Conservation (phyloP, 192 early-diverging fungal species). For the Coemansia sp. region DNA sequence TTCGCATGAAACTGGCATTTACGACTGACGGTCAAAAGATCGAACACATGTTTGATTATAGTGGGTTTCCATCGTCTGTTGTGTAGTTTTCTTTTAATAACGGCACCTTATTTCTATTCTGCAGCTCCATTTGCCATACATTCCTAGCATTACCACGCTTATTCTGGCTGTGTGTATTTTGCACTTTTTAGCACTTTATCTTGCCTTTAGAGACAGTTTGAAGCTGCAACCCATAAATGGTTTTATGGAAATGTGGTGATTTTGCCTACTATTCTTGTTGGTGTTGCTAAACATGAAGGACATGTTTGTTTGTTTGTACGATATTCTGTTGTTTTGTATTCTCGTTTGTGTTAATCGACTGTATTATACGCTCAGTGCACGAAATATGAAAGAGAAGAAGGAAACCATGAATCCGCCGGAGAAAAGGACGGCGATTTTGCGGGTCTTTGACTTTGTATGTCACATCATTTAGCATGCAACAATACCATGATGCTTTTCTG, state of each 20-base stretch:
- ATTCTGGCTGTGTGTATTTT: neutral
- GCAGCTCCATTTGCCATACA: neutral
- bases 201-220: too few relatives aligned
- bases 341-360: too few relatives aligned
- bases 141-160: neutral
- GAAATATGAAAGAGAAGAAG: neutral
- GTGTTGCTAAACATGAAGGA: too few relatives aligned
- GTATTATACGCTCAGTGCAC: neutral
- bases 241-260: too few relatives aligned
- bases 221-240: too few relatives aligned
- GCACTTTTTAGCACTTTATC: too few relatives aligned
- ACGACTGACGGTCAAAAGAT: constrained; percentile 19
- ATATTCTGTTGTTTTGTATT: too few relatives aligned
- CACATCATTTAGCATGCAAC: neutral
- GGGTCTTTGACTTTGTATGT: constrained; percentile 6
- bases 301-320: too few relatives aligned
- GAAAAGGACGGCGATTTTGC: neutral
- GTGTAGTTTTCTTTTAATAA: constrained; percentile 7
- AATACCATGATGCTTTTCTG: neutral
- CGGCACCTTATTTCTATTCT: neutral
- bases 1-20: constrained; percentile 55
- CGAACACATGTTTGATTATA: constrained; percentile 44
- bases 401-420: neutral
- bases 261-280: too few relatives aligned
- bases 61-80: constrained; percentile 39